Base-by-base conservation (phyloP, 1,284 basidiomycete genomes). In the Ceratobasidium sp. region DNA sequence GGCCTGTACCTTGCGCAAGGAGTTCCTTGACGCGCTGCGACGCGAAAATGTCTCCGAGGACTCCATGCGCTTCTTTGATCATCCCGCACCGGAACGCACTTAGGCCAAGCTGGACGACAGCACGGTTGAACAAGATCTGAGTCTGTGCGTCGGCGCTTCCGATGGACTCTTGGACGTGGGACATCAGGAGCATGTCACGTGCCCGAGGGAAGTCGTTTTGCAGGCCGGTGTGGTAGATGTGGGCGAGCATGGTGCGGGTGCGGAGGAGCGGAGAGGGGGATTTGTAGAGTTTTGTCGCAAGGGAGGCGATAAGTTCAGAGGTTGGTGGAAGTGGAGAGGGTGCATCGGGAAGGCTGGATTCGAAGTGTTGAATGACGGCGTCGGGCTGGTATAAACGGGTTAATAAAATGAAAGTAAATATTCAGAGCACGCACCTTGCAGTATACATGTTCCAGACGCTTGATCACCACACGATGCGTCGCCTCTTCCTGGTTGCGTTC, bases 141-240 rank as follows among this genome's bases (percentile, higher is more conserved):
- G 98, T 99, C 27, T 92, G 91, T 72, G 98, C 96, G 80, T 99
- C 98, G 76, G 97, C 95, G 54, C 94, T 93, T 81, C 95, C 91
- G 79, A 99, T 93, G 0, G 94, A 93, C 82, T 98, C 97, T 83
- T 99, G 97, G 61, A 99, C 87, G 83, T 99, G 98, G 14, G 95
- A 98, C 98, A 99, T 99, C 78, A 99, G 86, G 65, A 99, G 86
- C 92, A 99, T 96, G 84, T 99, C 98, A 49, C 98, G 94, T 8
- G 98, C 95, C 54, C 94, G 94, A 85, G 98, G 90, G 86, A 96
- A 99, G 81, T 98, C 93, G 80, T 97, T 98, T 83, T 98, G 95
- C 41, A 98, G 88, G 31, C 96, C 97, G 81, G 97, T 92, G 83
- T 98, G 95, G 83, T 96, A 99, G 81, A 99, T 96, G 82, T 99